phyloP scores from a whole-genome alignment of 2,329 filamentous ascomycete species.

The Dothistroma pini region DNA sequence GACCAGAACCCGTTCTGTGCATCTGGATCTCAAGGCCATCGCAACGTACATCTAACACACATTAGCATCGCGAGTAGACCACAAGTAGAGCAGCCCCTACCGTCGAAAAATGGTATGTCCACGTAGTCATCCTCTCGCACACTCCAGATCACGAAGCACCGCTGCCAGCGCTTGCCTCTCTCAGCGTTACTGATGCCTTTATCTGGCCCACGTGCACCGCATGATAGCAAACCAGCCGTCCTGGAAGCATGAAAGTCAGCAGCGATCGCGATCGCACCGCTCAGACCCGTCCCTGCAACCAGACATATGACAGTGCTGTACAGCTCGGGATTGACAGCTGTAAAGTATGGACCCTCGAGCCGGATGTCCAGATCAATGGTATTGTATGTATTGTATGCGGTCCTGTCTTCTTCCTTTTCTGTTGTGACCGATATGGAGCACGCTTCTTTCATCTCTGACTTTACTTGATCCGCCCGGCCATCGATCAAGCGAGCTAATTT shows the following conservation, averaged over 20 bases:
- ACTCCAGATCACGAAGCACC: slow-evolving; percentile 17
- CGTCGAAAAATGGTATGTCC: slow-evolving; percentile 9
- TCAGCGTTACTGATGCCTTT: background rate
- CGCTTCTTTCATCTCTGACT: slow-evolving; percentile 1
- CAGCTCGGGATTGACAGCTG: slow-evolving; percentile 10
- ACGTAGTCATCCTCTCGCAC: slow-evolving; percentile 13
- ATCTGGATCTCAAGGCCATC: slow-evolving; percentile 14
- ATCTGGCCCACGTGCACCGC: background rate
- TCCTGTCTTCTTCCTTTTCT: background rate
- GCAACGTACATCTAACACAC: slow-evolving; percentile 2
- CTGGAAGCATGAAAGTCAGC: slow-evolving; percentile 11
- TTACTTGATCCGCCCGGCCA: background rate
- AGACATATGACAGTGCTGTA: slow-evolving; percentile 17
- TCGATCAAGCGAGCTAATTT: slow-evolving; percentile 7
- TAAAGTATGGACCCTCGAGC: slow-evolving; percentile 20
- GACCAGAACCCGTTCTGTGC: slow-evolving; percentile 9
- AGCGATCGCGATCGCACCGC: slow-evolving; percentile 17
- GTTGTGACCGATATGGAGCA: background rate
- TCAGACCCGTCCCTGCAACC: slow-evolving; percentile 20
- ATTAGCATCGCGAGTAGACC: background rate
- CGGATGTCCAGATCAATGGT: slow-evolving; percentile 5
- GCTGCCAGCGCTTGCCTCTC: slow-evolving; percentile 3
- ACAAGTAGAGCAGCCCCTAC: background rate
- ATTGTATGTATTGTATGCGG: background rate
- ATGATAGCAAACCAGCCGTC: background rate